Evolutionary conservation across 2,329 filamentous ascomycete species (phyloP).

Genomic region (Alternaria triticimaculans): DNA sequence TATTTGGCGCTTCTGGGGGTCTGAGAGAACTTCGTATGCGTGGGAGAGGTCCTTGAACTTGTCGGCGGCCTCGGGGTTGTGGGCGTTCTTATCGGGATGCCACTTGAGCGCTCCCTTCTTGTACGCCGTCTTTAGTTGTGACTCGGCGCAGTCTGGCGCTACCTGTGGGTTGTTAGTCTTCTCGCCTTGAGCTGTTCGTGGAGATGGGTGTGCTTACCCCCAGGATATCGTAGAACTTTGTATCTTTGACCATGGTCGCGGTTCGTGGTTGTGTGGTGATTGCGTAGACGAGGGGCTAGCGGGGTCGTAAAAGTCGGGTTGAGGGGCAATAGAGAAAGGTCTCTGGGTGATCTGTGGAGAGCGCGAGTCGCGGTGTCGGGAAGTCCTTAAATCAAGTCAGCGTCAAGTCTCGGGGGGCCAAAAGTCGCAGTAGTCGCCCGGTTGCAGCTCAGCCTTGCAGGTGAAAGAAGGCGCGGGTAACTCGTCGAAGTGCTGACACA

Average conservation of each 20-base stretch:
- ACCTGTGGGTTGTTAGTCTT: slow-evolving; percentile 62
- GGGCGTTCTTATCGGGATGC: slow-evolving; percentile 93
- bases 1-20: slow-evolving; percentile 85
- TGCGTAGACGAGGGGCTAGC: slow-evolving; percentile 26
- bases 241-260: slow-evolving; percentile 76
- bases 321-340: slow-evolving; percentile 13
- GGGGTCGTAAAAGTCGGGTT: slow-evolving; percentile 34
- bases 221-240: slow-evolving; percentile 78
- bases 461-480: slow-evolving; percentile 12
- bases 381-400: slow-evolving; percentile 23
- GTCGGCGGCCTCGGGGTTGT: slow-evolving; percentile 90
- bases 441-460: slow-evolving; percentile 23
- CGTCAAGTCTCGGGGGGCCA: slow-evolving; percentile 9
- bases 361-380: slow-evolving; percentile 9
- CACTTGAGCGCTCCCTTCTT: slow-evolving; percentile 82
- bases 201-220: slow-evolving; percentile 64
- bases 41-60: slow-evolving; percentile 99
- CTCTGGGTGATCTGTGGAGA: slow-evolving; percentile 10
- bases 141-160: slow-evolving; percentile 77
- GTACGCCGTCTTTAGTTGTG: slow-evolving; percentile 90
- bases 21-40: slow-evolving; percentile 93
- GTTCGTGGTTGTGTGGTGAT: slow-evolving; percentile 15
- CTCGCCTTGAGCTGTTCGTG: background rate
- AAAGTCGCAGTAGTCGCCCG: slow-evolving; percentile 20
- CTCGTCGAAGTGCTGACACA: slow-evolving; percentile 8